Conservation (phyloP, 768 basidiomycete species). For the Kockovaella imperatae region DNA sequence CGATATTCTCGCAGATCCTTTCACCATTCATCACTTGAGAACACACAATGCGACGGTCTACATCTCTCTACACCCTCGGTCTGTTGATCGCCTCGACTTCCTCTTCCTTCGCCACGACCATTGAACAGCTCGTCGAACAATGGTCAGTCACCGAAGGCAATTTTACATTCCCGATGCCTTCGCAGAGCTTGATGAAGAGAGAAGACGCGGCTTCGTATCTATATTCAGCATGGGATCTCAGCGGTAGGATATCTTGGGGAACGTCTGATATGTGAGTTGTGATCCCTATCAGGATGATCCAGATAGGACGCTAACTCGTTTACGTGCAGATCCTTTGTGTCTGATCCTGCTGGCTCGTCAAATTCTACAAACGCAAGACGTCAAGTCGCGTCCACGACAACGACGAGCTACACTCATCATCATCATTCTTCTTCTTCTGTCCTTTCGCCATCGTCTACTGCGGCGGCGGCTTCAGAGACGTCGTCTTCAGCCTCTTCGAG, state of each 20-base stretch:
- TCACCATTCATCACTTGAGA: too few species aligned
- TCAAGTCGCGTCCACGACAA: constrained; percentile 9
- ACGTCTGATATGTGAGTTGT: constrained; percentile 23
- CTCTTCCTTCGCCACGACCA: neutral
- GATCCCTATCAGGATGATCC: too few species aligned
- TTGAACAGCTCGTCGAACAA: neutral
- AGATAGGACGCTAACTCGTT: constrained; percentile 1
- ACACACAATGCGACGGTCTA: too few species aligned
- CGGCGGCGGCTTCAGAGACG: neutral
- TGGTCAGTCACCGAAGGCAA: constrained; percentile 12
- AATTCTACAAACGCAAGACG: too few species aligned
- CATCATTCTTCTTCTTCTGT: constrained; percentile 2
- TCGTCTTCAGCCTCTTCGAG: constrained; percentile 3
- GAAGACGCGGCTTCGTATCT: constrained; percentile 12
- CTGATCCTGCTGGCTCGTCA: constrained; percentile 36
- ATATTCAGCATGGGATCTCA: constrained; percentile 14
- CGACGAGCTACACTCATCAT: neutral
- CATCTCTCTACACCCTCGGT: too few species aligned
- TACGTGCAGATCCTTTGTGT: constrained; percentile 27
- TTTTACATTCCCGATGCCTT: constrained; percentile 22
- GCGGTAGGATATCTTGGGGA: constrained; percentile 22
- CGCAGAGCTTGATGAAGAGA: constrained; percentile 17
- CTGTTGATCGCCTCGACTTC: too few species aligned
- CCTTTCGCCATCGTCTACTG: constrained; percentile 6
- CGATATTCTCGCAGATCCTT: too few species aligned